Percentiles rank a stretch among this genome's conserved stretches.
Conservation (phyloP, 345 rosid species). For the Gossypium stocksii region DNA sequence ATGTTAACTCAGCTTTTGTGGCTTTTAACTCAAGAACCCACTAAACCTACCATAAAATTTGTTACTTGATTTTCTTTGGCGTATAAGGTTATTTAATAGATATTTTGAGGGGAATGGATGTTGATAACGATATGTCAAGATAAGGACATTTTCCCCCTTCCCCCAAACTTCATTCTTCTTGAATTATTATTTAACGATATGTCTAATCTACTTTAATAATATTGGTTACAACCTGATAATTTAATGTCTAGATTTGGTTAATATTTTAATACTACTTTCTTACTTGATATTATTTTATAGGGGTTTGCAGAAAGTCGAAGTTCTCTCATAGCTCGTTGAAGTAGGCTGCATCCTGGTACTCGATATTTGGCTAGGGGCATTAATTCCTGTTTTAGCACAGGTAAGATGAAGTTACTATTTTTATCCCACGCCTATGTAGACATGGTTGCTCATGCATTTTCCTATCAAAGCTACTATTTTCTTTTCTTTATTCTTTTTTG, state of each 20-base stretch:
- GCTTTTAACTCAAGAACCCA: conserved; percentile 9
- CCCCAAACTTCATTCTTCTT: background rate
- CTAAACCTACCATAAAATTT: background rate
- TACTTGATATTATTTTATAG: conserved; percentile 66
- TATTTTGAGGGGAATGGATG: background rate
- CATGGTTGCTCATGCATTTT: background rate
- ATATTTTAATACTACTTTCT: conserved; percentile 39
- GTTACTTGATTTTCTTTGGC: background rate
- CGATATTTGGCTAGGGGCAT: conserved; percentile 95
- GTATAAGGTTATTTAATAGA: background rate
- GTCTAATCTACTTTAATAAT: background rate
- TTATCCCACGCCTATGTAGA: background rate
- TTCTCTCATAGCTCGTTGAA: conserved; percentile 89
- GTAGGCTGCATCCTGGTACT: conserved; percentile 96
- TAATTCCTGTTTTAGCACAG: conserved; percentile 94
- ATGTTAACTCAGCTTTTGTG: background rate
- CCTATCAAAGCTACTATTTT: background rate
- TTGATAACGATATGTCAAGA: background rate
- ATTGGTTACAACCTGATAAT: background rate
- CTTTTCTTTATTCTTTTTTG: background rate
- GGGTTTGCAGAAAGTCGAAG: conserved; percentile 95
- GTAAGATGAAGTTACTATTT: conserved; percentile 29
- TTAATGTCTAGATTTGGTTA: conserved; percentile 15
- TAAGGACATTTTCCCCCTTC: background rate
- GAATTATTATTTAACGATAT: too few relatives aligned